These are phyloP conservation scores for Backusella tarrabulga DNA, from an alignment of 192 early-diverging fungal species.

Conservation along the genomic window DNA sequence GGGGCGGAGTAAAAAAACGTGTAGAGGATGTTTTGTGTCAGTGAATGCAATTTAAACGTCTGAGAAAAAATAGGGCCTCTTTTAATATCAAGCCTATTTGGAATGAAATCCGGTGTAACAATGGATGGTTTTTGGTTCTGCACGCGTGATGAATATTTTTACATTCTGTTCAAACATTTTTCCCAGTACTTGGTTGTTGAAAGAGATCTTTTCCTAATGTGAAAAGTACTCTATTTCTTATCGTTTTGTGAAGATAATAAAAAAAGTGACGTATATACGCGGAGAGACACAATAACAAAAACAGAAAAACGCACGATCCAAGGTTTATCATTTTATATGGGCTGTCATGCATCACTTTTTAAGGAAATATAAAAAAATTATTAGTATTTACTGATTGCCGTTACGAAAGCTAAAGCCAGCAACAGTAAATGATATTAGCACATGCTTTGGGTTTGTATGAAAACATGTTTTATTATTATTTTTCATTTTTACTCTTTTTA, in stretches of 20 bases:
- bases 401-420: neutral
- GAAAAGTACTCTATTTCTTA: neutral
- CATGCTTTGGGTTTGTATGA: neutral
- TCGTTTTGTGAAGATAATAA: neutral
- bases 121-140: neutral
- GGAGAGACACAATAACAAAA: neutral
- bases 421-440: neutral
- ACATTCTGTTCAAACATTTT: neutral
- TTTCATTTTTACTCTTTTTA: neutral
- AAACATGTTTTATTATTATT: neutral
- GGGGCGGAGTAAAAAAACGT: conserved; percentile 4
- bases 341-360: conserved; percentile 2
- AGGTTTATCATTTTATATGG: neutral
- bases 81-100: conserved; percentile 1
- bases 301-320: conserved; percentile 1
- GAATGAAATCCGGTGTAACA: conserved; percentile 2
- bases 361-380: neutral
- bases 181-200: neutral
- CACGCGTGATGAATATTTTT: neutral
- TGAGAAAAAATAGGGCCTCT: conserved; percentile 3
- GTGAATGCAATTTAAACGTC: conserved; percentile 4
- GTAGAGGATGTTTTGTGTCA: neutral
- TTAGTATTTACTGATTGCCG: neutral
- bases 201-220: neutral
- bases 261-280: neutral